phyloP scores from a whole-genome alignment of 148 eudicot genomes.

The Fagopyrum esculentum region DNA sequence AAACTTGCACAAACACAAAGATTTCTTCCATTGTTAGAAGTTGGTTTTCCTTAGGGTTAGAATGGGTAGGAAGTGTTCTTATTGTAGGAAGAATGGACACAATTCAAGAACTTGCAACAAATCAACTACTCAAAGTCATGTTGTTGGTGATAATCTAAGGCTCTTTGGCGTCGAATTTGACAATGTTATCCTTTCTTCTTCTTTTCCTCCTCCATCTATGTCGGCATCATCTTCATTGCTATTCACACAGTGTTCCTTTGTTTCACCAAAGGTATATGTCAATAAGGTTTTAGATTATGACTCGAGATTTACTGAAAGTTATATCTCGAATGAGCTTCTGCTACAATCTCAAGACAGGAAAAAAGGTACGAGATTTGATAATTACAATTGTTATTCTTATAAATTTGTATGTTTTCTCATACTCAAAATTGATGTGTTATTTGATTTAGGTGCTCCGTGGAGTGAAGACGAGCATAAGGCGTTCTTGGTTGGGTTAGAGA shows the following conservation, averaged over 20 bases:
- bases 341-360: constrained; percentile 35
- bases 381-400: not conserved
- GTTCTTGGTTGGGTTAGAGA: constrained; percentile 44
- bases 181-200: constrained; percentile 18
- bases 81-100: constrained; percentile 55
- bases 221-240: constrained; percentile 12
- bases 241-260: not conserved
- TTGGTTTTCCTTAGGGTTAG: not conserved
- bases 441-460: constrained; percentile 45
- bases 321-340: constrained; percentile 35
- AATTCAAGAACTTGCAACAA: constrained; percentile 50
- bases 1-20: not conserved
- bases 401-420: not conserved
- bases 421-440: not conserved
- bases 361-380: constrained; percentile 27
- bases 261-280: constrained; percentile 14
- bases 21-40: not conserved
- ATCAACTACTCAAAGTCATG: not conserved
- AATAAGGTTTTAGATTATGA: constrained; percentile 25
- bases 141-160: constrained; percentile 21
- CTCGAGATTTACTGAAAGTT: constrained; percentile 13
- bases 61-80: constrained; percentile 64
- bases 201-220: constrained; percentile 26
- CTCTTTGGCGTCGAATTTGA: constrained; percentile 52
- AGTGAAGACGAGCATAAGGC: constrained; percentile 48